Evolutionary conservation across 768 basidiomycete species (phyloP).

Genomic region (Boletus patriciae): DNA sequence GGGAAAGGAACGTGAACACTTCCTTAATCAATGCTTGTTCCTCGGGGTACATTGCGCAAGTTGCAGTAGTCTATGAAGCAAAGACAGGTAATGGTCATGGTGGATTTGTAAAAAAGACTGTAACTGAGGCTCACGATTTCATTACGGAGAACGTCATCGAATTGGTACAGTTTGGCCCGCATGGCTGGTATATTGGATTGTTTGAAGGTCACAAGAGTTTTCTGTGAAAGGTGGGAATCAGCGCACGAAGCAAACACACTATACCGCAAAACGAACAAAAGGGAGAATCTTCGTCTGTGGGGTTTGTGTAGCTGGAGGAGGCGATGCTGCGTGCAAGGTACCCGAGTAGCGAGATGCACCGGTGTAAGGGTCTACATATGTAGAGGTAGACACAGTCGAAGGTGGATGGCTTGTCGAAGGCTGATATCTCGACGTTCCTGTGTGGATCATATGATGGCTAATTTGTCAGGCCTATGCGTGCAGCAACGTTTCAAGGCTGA

Average conservation of each 20-base stretch:
- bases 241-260: neutral
- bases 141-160: constrained; percentile 63
- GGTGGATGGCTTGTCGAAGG: constrained; percentile 38
- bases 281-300: constrained; percentile 47
- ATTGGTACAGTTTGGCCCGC: constrained; percentile 74
- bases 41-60: constrained; percentile 68
- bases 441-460: neutral
- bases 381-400: constrained; percentile 34
- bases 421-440: constrained; percentile 67
- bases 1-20: constrained; percentile 57
- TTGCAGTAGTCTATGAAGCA: constrained; percentile 57
- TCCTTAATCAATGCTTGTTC: constrained; percentile 61
- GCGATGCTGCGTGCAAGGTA: constrained; percentile 36
- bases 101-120: neutral
- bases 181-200: constrained; percentile 80
- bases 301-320: constrained; percentile 33
- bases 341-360: constrained; percentile 64
- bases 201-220: constrained; percentile 72
- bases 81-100: neutral
- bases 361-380: constrained; percentile 68
- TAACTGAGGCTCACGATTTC: constrained; percentile 57
- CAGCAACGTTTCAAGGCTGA: constrained; percentile 21
- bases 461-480: neutral
- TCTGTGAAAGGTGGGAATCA: constrained; percentile 38
- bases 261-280: constrained; percentile 40